Percentiles rank a stretch among this genome's conserved stretches.
Evolutionary conservation across 768 basidiomycete species (phyloP).

Genomic region (Termitomyces sp.): DNA sequence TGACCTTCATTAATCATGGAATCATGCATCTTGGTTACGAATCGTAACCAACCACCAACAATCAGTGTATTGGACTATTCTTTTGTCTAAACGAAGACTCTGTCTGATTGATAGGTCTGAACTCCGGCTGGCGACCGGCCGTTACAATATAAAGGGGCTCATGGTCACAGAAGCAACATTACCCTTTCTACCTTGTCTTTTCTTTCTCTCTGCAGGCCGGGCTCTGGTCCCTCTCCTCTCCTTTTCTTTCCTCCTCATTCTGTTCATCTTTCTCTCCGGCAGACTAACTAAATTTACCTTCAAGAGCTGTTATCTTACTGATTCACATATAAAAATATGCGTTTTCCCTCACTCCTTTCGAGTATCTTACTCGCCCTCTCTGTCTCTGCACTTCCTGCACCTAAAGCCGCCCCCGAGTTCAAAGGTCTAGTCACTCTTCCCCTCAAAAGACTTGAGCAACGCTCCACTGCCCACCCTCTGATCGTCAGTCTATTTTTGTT

Average conservation of each 20-base stretch:
- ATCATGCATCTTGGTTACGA: neutral
- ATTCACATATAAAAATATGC: constrained; percentile 40
- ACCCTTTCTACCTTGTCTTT: constrained; percentile 19
- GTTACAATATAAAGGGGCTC: constrained; percentile 14
- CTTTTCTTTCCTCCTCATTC: constrained; percentile 26
- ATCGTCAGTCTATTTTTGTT: constrained; percentile 29
- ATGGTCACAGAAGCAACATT: neutral
- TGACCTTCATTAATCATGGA: neutral
- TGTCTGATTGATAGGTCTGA: neutral
- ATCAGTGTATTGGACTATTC: neutral
- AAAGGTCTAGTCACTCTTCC: constrained; percentile 39
- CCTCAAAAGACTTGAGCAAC: constrained; percentile 35
- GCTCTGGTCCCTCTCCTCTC: constrained; percentile 19
- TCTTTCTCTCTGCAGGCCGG: constrained; percentile 24
- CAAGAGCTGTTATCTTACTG: constrained; percentile 22
- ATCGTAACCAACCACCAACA: neutral
- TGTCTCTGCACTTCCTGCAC: constrained; percentile 38
- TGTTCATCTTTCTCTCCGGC: constrained; percentile 16
- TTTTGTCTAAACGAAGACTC: neutral
- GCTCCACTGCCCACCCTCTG: constrained; percentile 29
- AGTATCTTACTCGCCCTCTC: constrained; percentile 44
- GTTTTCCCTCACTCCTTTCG: constrained; percentile 51
- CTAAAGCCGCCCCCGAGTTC: constrained; percentile 18
- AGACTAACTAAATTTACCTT: constrained; percentile 19
- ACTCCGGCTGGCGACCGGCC: constrained; percentile 13